phyloP scores from a whole-genome alignment of 2,329 filamentous ascomycete genomes.

The Fusarium cicatricum region DNA sequence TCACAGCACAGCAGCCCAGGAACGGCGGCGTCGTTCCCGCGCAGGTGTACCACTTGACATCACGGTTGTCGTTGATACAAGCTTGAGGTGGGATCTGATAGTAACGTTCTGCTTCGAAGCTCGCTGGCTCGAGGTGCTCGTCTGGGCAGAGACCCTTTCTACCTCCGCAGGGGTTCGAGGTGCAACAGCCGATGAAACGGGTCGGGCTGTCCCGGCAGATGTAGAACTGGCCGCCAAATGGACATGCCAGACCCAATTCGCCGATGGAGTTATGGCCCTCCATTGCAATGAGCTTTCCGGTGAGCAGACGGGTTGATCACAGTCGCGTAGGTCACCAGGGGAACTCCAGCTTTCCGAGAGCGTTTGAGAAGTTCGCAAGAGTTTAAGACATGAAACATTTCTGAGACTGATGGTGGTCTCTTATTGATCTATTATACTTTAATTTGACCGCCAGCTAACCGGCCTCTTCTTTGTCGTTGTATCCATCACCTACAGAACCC shows the following conservation, averaged over 20 bases:
- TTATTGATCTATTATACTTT: background rate
- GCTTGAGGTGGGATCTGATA: slow-evolving; percentile 43
- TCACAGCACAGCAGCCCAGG: slow-evolving; percentile 49
- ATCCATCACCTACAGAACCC: too few species aligned
- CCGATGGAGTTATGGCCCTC: slow-evolving; percentile 7
- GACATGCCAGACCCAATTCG: slow-evolving; percentile 44
- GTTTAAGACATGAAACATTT: too few species aligned
- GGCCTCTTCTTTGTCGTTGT: background rate
- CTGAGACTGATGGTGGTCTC: background rate
- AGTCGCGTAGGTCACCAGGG: background rate
- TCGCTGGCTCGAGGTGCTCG: slow-evolving; percentile 34
- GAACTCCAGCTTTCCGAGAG: background rate
- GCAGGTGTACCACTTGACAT: slow-evolving; percentile 48
- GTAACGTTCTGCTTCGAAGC: slow-evolving; percentile 42
- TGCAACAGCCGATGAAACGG: slow-evolving; percentile 54
- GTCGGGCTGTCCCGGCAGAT: slow-evolving; percentile 44
- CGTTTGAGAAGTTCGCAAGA: background rate
- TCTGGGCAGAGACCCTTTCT: slow-evolving; percentile 32
- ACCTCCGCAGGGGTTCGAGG: slow-evolving; percentile 44
- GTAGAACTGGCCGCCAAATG: slow-evolving; percentile 47
- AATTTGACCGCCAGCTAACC: background rate
- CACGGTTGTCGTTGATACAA: slow-evolving; percentile 39
- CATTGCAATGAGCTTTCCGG: slow-evolving; percentile 9
- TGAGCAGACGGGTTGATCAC: background rate
- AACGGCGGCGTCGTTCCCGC: slow-evolving; percentile 43